Evolutionary conservation across 1,139 yeast species (phyloP).

Genomic region (Zhuliangozyma blackwelliae): DNA sequence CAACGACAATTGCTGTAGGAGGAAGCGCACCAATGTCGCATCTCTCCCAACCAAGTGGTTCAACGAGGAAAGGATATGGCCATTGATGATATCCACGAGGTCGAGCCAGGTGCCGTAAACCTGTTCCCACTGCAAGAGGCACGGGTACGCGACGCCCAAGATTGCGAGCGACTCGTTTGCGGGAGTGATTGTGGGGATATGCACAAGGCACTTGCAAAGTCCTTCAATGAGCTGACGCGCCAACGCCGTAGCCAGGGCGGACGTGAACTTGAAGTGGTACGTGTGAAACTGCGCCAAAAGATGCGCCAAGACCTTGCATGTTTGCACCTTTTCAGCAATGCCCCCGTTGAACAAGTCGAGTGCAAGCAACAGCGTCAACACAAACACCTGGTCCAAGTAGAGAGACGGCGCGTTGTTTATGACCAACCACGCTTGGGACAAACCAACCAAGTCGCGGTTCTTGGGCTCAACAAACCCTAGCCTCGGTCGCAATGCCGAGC

Average conservation of each 20-base stretch:
- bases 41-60: conserved; percentile 22
- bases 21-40: conserved; percentile 2
- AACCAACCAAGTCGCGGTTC: conserved; percentile 6
- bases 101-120: conserved; percentile 5
- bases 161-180: conserved; percentile 18
- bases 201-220: conserved; percentile 35
- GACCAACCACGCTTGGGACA: conserved; percentile 29
- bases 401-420: conserved; percentile 12
- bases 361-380: conserved; percentile 44
- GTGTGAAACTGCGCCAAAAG: conserved; percentile 20
- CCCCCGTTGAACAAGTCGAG: conserved; percentile 50
- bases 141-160: conserved; percentile 22
- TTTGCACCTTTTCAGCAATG: conserved; percentile 38
- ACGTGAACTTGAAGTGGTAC: too few species aligned
- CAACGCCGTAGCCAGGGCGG: conserved; percentile 2
- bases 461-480: conserved; percentile 8
- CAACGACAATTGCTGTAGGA: conserved; percentile 5
- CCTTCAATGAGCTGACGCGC: conserved; percentile 7
- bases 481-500: conserved; percentile 18
- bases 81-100: conserved; percentile 11
- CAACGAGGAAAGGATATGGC: conserved; percentile 16
- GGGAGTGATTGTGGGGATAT: conserved; percentile 45
- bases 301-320: conserved; percentile 20
- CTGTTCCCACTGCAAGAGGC: conserved; percentile 1
- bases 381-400: conserved; percentile 23